A percentile compares a stretch with the other conserved stretches of the same genome.
Evolutionary conservation across 352 stramenopile species (phyloP).

Genomic region (Globisporangium takayamanum): DNA sequence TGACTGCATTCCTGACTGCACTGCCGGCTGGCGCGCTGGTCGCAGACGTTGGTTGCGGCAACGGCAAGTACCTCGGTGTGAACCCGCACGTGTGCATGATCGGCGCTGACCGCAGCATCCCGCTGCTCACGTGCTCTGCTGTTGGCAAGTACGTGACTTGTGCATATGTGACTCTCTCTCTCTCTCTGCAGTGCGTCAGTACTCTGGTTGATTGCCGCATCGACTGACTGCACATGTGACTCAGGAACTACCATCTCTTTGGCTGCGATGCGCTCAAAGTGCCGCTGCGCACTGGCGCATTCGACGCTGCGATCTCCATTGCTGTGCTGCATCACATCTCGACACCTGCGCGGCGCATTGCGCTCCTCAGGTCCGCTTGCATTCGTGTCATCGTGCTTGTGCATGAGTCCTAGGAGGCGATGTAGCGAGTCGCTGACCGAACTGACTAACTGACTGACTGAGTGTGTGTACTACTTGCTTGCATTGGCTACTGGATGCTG

Average conservation of each 20-base stretch:
- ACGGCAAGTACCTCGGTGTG: slow-evolving; percentile 75
- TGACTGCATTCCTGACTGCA: slow-evolving; percentile 47
- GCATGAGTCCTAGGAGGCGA: too few species aligned
- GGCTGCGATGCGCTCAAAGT: slow-evolving; percentile 64
- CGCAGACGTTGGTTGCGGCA: slow-evolving; percentile 74
- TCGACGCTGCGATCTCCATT: slow-evolving; percentile 81
- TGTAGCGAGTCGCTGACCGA: too few species aligned
- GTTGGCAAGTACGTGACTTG: slow-evolving; percentile 25
- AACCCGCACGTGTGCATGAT: slow-evolving; percentile 61
- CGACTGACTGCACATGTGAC: neutral
- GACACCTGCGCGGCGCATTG: slow-evolving; percentile 58
- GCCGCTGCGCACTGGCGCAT: slow-evolving; percentile 43
- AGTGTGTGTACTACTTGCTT: too few species aligned
- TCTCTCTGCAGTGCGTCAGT: too few species aligned
- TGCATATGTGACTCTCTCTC: too few species aligned
- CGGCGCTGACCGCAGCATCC: slow-evolving; percentile 68
- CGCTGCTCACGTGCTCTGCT: slow-evolving; percentile 49
- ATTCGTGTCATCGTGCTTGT: neutral
- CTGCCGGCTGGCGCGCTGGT: slow-evolving; percentile 51
- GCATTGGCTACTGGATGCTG: neutral
- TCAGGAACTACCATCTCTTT: slow-evolving; percentile 52
- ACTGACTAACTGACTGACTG: too few species aligned
- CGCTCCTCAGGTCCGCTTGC: slow-evolving; percentile 44
- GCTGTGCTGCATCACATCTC: slow-evolving; percentile 83
- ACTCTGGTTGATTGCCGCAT: neutral